A percentile compares a stretch with the other conserved stretches of the same genome.
Evolutionary conservation across 768 basidiomycete genomes (phyloP).

Genomic region (Crucibulum laeve): DNA sequence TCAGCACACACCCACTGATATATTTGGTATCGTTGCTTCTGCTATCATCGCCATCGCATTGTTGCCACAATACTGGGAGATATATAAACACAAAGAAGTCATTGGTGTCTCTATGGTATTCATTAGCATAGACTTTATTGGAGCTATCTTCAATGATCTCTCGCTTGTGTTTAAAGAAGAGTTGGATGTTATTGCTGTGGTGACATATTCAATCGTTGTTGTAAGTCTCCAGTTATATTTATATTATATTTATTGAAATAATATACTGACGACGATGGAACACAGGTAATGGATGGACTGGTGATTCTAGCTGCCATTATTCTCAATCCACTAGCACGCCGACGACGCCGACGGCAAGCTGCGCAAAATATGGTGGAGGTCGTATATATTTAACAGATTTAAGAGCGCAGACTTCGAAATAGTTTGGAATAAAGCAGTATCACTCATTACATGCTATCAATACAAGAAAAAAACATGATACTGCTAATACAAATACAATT

Average conservation of each 20-base stretch:
- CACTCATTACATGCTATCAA: no score
- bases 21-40: slow-evolving; percentile 61
- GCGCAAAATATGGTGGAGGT: no score
- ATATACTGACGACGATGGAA: no score
- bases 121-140: slow-evolving; percentile 65
- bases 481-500: no score
- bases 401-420: no score
- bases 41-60: slow-evolving; percentile 50
- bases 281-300: slow-evolving; percentile 61
- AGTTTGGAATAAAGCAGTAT: no score
- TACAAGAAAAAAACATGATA: no score
- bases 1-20: slow-evolving; percentile 30
- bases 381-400: no score
- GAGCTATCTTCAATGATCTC: slow-evolving; percentile 65
- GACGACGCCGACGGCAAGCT: slow-evolving; percentile 22
- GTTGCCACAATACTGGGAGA: slow-evolving; percentile 71
- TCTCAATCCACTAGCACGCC: slow-evolving; percentile 56
- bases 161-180: slow-evolving; percentile 62
- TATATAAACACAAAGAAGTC: slow-evolving; percentile 59
- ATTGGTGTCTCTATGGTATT: slow-evolving; percentile 68
- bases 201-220: slow-evolving; percentile 60
- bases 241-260: no score
- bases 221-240: slow-evolving; percentile 30
- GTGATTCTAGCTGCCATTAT: slow-evolving; percentile 59
- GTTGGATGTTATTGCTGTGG: slow-evolving; percentile 60